Conservation (phyloP, 306 rosid genomes). For the Potentilla sterilis region DNA sequence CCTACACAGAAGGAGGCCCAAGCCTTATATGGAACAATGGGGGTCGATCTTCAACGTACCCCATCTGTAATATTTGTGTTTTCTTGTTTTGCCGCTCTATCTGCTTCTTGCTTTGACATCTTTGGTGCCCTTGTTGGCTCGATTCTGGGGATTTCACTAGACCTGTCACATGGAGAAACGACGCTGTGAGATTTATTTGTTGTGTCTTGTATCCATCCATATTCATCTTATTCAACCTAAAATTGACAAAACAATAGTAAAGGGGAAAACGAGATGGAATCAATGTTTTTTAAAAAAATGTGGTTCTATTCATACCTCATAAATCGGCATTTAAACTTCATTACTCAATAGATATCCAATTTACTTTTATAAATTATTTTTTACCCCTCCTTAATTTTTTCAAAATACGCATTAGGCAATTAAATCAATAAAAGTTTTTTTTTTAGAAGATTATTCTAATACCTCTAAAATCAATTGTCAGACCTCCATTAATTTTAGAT, state of each 20-base stretch:
- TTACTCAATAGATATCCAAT: no score
- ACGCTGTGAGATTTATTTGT: not conserved
- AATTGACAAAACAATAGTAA: not conserved
- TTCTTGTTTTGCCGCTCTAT: conserved; percentile 28
- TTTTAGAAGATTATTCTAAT: no score
- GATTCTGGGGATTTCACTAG: conserved; percentile 12
- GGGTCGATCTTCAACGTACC: conserved; percentile 44
- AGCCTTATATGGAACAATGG: conserved; percentile 17
- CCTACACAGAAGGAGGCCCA: conserved; percentile 13
- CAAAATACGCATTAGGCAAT: no score
- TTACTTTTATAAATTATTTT: no score
- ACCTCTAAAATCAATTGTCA: no score
- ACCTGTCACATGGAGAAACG: conserved; percentile 14
- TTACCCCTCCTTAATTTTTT: no score
- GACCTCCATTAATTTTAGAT: no score
- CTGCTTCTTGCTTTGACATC: conserved; percentile 36
- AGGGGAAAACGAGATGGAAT: not conserved
- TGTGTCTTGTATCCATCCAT: conserved; percentile 5
- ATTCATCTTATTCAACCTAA: not conserved
- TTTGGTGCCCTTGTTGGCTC: conserved; percentile 35
- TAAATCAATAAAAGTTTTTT: no score
- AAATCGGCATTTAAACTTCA: no score
- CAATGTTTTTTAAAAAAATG: no score
- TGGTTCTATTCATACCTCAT: no score
- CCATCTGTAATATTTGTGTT: conserved; percentile 8